phyloP scores from a whole-genome alignment of 345 rosid genomes.

The Eucalyptus urophylla region DNA sequence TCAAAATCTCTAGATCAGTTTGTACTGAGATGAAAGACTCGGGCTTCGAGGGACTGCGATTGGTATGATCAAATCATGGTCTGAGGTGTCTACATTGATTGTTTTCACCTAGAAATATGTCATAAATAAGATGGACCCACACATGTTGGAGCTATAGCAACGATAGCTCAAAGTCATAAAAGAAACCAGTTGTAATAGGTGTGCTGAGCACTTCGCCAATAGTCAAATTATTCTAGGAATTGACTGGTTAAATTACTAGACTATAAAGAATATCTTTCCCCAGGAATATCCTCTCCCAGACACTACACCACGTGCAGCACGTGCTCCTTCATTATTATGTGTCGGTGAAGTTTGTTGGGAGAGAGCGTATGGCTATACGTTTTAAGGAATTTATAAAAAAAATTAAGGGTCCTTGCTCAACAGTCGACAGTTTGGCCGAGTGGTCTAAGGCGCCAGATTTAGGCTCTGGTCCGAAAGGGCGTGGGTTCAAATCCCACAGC shows the following conservation, averaged over 20 bases:
- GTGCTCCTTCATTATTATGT: not conserved
- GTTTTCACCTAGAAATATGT: not conserved
- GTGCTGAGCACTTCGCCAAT: not conserved
- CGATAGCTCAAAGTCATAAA: not conserved
- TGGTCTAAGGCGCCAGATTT: constrained; percentile 99
- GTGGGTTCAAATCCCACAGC: constrained; percentile 99
- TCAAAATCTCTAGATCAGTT: accelerated
- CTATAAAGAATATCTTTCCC: not conserved
- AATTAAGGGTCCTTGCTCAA: accelerated
- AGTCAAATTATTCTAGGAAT: not conserved
- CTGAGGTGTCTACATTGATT: not conserved
- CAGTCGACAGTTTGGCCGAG: constrained; percentile 89
- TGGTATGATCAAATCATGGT: not conserved
- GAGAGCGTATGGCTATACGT: accelerated
- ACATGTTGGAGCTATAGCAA: not conserved
- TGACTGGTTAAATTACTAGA: not conserved
- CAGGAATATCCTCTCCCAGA: not conserved
- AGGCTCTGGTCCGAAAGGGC: constrained; percentile 99
- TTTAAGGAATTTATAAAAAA: accelerated
- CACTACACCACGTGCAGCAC: not conserved
- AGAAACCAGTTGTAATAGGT: not conserved
- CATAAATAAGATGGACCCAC: not conserved
- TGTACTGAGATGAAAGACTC: not conserved
- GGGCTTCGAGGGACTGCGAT: accelerated
- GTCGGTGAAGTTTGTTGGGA: not conserved